These are phyloP conservation scores for Spizellomyces sp. DNA, from an alignment of 192 early-diverging fungal species.

Conservation along the genomic window DNA sequence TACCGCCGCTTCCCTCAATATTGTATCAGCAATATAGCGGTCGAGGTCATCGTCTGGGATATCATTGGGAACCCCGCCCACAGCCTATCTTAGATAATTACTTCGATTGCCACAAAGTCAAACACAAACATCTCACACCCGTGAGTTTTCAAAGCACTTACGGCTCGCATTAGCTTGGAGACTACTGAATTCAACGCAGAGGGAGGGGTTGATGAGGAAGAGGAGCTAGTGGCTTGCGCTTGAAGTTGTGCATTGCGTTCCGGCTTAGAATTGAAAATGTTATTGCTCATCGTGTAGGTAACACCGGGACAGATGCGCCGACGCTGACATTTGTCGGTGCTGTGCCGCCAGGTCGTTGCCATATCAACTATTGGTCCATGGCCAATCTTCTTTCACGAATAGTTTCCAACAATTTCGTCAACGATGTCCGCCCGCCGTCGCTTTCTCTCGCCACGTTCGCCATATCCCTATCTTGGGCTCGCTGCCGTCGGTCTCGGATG, in stretches of 20 bases:
- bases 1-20: slow-evolving; percentile 30
- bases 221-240: not conserved
- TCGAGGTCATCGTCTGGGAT: slow-evolving; percentile 38
- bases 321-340: not conserved
- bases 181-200: slow-evolving; percentile 19
- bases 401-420: not conserved
- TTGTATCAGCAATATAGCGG: slow-evolving; percentile 36
- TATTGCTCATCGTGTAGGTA: too few species aligned
- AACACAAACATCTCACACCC: not conserved
- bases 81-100: slow-evolving; percentile 16
- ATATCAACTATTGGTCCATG: not conserved
- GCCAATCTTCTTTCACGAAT: not conserved
- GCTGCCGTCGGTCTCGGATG: slow-evolving; percentile 21
- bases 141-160: slow-evolving; percentile 7
- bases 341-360: not conserved
- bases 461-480: slow-evolving; percentile 28
- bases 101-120: not conserved
- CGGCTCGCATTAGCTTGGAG: slow-evolving; percentile 28
- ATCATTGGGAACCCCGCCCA: slow-evolving; percentile 24
- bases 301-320: too few species aligned
- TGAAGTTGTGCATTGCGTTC: not conserved
- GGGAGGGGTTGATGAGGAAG: not conserved
- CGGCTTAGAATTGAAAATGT: not conserved
- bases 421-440: slow-evolving; percentile 10
- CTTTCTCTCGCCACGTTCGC: slow-evolving; percentile 25